Base-by-base conservation (phyloP, 139 green algal species). In the Chlamydomonas schloesseri region DNA sequence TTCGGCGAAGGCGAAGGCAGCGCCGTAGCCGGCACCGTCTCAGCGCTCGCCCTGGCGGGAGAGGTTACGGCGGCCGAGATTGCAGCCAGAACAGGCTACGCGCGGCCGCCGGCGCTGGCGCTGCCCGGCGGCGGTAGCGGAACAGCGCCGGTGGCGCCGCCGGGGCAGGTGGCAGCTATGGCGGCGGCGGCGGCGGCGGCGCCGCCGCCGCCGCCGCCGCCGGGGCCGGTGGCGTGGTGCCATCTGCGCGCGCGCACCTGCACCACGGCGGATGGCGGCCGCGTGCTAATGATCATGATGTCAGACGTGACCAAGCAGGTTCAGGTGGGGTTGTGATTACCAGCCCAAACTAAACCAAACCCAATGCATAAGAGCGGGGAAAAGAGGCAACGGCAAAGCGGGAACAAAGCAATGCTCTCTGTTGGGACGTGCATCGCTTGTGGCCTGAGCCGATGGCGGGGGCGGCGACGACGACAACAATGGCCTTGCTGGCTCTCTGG, bases 181-280 rank as follows among this genome's bases (percentile, higher is more conserved):
- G 15, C 70, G 42, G 37, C 36, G 34, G 70, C 70, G 34, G 71
- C 47, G 28, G 26, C 21, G 31, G 60, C 37, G 42, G 6, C 42
- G 42, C 6, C 67, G 31, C 53, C 73, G 73, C n/a, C n/a, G n/a
- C n/a, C n/a, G 42, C 42, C 42, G 42, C 6, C 67, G 31, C 53
- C 73, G 73, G 31, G 29, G 31, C 29, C 57, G 28, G 37, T 73
- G 36, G 37, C 42, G 18, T 83, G 77, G 77, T 83, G 62, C 42
- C 77, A 83, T 62, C 60, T 83, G 62, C 37, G 77, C 10, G 77
- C 77, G 24, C 77, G 62, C 62, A 69, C 62, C 14, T 69, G 62
- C 62, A 31, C 62, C 26, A 69, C 62, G 24, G 26, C 28, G 62
- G 62, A 69, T 3, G 62, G 62, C 26, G 62, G 62, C 26, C 77